Evolutionary conservation across 1,284 basidiomycete genomes (phyloP).

Genomic region (Boletus austroedulis): DNA sequence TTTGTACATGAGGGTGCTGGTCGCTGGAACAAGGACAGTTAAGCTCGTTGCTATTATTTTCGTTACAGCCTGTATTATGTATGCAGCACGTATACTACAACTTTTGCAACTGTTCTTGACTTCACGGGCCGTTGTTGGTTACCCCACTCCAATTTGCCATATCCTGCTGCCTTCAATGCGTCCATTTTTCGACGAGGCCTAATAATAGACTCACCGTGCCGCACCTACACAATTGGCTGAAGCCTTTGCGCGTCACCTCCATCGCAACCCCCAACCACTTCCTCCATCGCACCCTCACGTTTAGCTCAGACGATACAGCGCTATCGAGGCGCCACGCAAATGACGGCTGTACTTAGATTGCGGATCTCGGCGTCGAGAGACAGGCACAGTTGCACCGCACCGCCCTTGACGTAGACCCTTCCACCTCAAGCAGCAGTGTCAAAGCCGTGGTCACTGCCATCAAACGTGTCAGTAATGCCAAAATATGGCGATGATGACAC

Average conservation of each 20-base stretch:
- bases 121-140: too few species aligned
- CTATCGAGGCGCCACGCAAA: slow-evolving; percentile 2
- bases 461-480: slow-evolving; percentile 31
- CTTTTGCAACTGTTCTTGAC: too few species aligned
- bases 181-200: too few species aligned
- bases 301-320: too few species aligned
- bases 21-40: too few species aligned
- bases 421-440: slow-evolving; percentile 30
- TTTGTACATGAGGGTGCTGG: too few species aligned
- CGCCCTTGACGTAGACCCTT: slow-evolving; percentile 34
- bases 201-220: too few species aligned
- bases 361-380: slow-evolving; percentile 30
- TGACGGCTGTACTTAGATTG: slow-evolving; percentile 10
- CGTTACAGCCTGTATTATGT: too few species aligned
- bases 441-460: slow-evolving; percentile 33
- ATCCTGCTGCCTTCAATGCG: too few species aligned
- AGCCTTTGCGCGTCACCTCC: slow-evolving; percentile 11
- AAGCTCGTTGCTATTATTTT: too few species aligned
- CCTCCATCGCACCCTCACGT: neutral
- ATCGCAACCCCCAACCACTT: slow-evolving; percentile 13
- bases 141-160: too few species aligned
- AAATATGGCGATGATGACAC: neutral
- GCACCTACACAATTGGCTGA: slow-evolving; percentile 8
- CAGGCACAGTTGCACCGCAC: slow-evolving; percentile 25
- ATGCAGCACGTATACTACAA: too few species aligned